Percentiles rank a stretch among this genome's conserved stretches.
Evolutionary conservation across 208 protist species (phyloP).

Genomic region (Crithidia acanthocephali): DNA sequence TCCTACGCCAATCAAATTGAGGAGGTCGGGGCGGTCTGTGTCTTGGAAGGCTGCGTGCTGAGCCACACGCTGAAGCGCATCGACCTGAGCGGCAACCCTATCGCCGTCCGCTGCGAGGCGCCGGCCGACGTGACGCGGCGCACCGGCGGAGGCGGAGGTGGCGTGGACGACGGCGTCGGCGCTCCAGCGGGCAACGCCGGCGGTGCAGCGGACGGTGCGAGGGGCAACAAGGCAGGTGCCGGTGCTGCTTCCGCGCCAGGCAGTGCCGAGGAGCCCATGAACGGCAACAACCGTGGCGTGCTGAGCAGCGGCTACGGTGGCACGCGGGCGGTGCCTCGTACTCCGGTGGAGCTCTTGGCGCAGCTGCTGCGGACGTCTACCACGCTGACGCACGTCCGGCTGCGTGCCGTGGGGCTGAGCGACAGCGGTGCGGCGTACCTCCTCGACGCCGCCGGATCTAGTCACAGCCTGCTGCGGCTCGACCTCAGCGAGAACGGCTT

Average conservation of each 20-base stretch:
- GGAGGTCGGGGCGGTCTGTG: slow-evolving; percentile 45
- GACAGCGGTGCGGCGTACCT: slow-evolving; percentile 54
- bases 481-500: slow-evolving; percentile 81
- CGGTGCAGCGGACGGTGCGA: no score
- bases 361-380: slow-evolving; percentile 61
- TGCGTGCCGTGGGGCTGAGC: slow-evolving; percentile 62
- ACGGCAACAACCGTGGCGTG: background rate
- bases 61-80: slow-evolving; percentile 73
- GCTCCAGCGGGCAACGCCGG: background rate
- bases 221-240: no score
- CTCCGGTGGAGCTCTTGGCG: slow-evolving; percentile 69
- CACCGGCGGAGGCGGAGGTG: background rate
- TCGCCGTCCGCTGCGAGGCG: slow-evolving; percentile 28
- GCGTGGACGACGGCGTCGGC: background rate
- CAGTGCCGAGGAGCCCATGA: background rate
- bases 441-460: slow-evolving; percentile 55
- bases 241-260: no score
- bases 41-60: slow-evolving; percentile 78
- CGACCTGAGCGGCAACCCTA: slow-evolving; percentile 73
- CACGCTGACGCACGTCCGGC: slow-evolving; percentile 56
- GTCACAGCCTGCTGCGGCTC: slow-evolving; percentile 53
- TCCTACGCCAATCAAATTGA: slow-evolving; percentile 83
- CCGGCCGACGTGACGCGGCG: background rate
- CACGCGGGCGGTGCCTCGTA: slow-evolving; percentile 15
- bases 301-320: slow-evolving; percentile 4